Conservation (phyloP, 768 basidiomycete genomes). For the Xerocomellus amylosporus region DNA sequence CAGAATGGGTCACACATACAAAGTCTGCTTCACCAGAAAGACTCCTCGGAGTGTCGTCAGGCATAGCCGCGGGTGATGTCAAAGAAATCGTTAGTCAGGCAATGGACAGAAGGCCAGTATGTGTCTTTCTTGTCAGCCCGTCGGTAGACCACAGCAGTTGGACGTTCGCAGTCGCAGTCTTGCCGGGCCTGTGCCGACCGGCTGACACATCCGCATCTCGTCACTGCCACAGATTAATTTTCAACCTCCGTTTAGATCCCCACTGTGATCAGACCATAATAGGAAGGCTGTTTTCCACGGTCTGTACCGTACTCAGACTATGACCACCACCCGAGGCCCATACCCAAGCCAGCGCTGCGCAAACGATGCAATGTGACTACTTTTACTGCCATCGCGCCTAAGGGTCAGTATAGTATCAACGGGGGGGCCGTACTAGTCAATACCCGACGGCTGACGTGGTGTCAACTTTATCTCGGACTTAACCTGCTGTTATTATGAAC, state of each 20-base stretch:
- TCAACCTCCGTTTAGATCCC: not conserved
- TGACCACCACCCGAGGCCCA: not conserved
- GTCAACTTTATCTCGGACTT: not conserved
- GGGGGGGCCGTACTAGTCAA: not conserved
- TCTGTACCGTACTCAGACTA: not conserved
- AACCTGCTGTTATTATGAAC: not conserved
- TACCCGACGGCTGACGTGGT: not conserved
- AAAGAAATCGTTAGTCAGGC: constrained; percentile 33
- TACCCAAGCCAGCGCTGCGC: too few species aligned
- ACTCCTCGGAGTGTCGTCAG: constrained; percentile 54
- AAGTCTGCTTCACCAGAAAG: constrained; percentile 62
- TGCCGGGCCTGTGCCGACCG: constrained; percentile 13
- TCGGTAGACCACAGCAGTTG: constrained; percentile 3
- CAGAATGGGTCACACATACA: constrained; percentile 17
- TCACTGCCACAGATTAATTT: constrained; percentile 12
- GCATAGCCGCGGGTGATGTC: constrained; percentile 37
- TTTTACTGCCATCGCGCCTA: not conserved
- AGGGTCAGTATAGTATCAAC: not conserved
- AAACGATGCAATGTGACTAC: not conserved
- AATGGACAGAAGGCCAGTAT: not conserved
- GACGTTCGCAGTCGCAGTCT: constrained; percentile 6
- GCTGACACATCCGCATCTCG: constrained; percentile 17
- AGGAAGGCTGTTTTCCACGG: not conserved
- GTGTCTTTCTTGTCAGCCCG: not conserved
- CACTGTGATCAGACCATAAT: not conserved